Evolutionary conservation across 78 protist genomes (phyloP).

Genomic region (Dictyostelium purpureum): DNA sequence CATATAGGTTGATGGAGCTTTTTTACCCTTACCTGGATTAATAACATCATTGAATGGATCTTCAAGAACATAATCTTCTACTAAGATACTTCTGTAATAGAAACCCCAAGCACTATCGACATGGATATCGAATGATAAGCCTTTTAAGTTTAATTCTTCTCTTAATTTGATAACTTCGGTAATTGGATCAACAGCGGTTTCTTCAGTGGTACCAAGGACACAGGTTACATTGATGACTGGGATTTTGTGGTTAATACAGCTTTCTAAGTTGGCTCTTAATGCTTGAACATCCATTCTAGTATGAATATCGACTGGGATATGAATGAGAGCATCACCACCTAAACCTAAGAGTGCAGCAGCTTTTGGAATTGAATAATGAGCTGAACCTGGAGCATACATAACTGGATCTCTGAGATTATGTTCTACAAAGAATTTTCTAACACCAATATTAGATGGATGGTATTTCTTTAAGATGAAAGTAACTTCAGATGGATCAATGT

Average conservation of each 20-base stretch:
- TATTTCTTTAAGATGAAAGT: constrained; percentile 35
- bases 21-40: neutral
- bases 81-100: neutral
- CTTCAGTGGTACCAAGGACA: constrained; percentile 52
- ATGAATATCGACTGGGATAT: constrained; percentile 32
- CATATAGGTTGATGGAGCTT: neutral
- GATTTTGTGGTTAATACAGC: neutral
- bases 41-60: constrained; percentile 16
- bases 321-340: constrained; percentile 8
- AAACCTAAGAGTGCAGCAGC: constrained; percentile 51
- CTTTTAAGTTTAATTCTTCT: neutral
- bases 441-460: constrained; percentile 34
- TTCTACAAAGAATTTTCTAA: neutral
- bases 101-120: constrained; percentile 54
- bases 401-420: constrained; percentile 20
- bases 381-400: constrained; percentile 16
- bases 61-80: constrained; percentile 8
- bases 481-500: constrained; percentile 2
- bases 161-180: neutral
- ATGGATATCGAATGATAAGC: neutral
- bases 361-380: constrained; percentile 50
- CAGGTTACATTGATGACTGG: constrained; percentile 5
- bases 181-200: constrained; percentile 44
- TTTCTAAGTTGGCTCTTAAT: neutral
- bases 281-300: neutral